Conservation (phyloP, 176 grass and related monocot species). For the Areca catechu region DNA sequence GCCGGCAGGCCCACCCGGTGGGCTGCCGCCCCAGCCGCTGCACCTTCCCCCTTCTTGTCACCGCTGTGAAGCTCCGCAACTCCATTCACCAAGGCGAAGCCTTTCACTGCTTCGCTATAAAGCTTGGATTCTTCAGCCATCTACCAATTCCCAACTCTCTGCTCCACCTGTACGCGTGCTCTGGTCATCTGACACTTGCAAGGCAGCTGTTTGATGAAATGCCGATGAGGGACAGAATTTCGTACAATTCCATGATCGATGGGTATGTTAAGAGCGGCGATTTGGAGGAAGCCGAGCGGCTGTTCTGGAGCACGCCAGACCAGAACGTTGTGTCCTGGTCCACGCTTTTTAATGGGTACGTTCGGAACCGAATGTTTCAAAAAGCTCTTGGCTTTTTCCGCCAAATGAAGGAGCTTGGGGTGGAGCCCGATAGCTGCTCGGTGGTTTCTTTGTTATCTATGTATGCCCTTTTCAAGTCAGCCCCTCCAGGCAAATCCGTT, state of each 20-base stretch:
- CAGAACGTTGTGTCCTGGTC: constrained; percentile 20
- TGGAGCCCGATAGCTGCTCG: constrained; percentile 27
- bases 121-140: constrained; percentile 32
- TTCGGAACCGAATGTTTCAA: constrained; percentile 23
- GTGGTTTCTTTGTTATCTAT: constrained; percentile 26
- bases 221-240: constrained; percentile 20
- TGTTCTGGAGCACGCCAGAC: constrained; percentile 25
- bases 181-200: constrained; percentile 14
- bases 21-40: constrained; percentile 22
- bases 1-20: constrained; percentile 18
- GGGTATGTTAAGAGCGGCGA: constrained; percentile 26
- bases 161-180: constrained; percentile 29
- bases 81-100: constrained; percentile 24
- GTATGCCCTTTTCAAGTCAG: constrained; percentile 17
- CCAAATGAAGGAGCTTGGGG: constrained; percentile 22
- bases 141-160: constrained; percentile 26
- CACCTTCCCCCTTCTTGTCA: constrained; percentile 30
- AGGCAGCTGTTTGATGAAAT: constrained; percentile 39
- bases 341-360: constrained; percentile 35
- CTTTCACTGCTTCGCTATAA: constrained; percentile 31
- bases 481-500: constrained; percentile 25
- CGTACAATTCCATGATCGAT: constrained; percentile 31
- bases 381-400: constrained; percentile 21
- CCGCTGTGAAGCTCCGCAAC: constrained; percentile 21
- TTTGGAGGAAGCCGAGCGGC: constrained; percentile 26